A percentile compares a stretch with the other conserved stretches of the same genome.
Evolutionary conservation across 1,139 yeast genomes (phyloP).

Genomic region (Pneumocystis carinii): DNA sequence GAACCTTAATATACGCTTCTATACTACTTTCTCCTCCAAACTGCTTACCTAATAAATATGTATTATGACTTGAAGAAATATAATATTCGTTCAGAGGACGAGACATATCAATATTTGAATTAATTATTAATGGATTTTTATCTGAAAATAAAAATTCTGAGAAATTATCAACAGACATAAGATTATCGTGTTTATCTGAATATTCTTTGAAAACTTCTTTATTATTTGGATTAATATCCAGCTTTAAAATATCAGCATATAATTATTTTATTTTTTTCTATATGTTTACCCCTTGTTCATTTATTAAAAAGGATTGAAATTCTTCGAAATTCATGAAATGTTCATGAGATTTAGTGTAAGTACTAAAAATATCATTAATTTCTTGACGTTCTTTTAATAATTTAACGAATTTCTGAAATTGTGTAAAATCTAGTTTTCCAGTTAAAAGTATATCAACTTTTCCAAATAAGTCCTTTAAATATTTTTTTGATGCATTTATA

Average conservation of each 20-base stretch:
- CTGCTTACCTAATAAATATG: constrained; percentile 78
- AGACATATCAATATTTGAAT: constrained; percentile 33
- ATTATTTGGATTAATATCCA: constrained; percentile 21
- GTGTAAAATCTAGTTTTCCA: constrained; percentile 44
- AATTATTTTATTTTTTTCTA: constrained; percentile 37
- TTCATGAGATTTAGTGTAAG: constrained; percentile 16
- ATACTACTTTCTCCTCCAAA: constrained; percentile 82
- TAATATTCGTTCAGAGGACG: constrained; percentile 72
- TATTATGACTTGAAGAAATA: constrained; percentile 88
- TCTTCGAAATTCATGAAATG: constrained; percentile 27
- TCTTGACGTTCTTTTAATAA: constrained; percentile 38
- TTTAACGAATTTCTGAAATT: constrained; percentile 59
- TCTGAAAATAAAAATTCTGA: constrained; percentile 39
- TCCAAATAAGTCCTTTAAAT: constrained; percentile 32
- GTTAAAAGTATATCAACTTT: constrained; percentile 17
- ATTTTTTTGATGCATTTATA: constrained; percentile 40
- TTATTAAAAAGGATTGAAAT: constrained; percentile 28
- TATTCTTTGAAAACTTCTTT: constrained; percentile 1
- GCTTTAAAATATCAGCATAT: constrained; percentile 20
- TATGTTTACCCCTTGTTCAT: background rate
- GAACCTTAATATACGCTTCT: constrained; percentile 77
- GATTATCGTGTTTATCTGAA: background rate
- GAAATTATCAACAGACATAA: constrained; percentile 37
- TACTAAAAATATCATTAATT: constrained; percentile 29
- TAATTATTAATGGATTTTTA: constrained; percentile 20